Evolutionary conservation across 2,329 filamentous ascomycete genomes (phyloP).

Genomic region (Acrodontium crateriforme): DNA sequence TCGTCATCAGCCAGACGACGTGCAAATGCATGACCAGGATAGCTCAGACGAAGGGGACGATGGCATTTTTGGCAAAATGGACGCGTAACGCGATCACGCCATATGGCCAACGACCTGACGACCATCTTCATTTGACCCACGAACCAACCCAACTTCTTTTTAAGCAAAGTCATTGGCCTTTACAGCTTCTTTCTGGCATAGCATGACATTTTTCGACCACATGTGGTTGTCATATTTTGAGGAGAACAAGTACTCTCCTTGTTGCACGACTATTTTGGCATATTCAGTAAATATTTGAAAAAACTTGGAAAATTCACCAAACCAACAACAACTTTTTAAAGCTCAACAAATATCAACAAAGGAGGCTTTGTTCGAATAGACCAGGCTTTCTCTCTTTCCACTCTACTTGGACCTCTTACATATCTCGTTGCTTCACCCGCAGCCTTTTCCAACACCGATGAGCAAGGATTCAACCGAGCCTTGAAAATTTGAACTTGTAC

Average conservation of each 20-base stretch:
- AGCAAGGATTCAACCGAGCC: conserved; percentile 5
- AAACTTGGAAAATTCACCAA: background rate
- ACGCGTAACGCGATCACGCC: conserved; percentile 45
- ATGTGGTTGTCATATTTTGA: conserved; percentile 12
- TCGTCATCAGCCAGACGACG: conserved; percentile 21
- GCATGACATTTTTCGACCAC: conserved; percentile 2
- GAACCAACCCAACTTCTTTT: background rate
- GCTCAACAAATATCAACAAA: conserved; percentile 1
- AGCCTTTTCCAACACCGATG: conserved; percentile 8
- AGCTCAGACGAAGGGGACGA: conserved; percentile 61
- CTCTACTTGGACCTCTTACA: conserved; percentile 2
- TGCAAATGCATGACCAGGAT: conserved; percentile 32
- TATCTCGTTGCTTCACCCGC: conserved; percentile 4
- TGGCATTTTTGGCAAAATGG: conserved; percentile 91
- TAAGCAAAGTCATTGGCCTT: conserved; percentile 5
- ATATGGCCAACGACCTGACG: too few relatives aligned
- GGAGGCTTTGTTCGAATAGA: conserved; percentile 1
- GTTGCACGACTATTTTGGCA: background rate
- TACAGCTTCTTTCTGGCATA: conserved; percentile 8
- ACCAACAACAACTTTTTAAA: background rate
- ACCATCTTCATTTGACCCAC: background rate
- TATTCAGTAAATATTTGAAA: background rate
- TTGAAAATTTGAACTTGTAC: too few relatives aligned
- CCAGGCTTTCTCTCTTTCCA: too few relatives aligned
- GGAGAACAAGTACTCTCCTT: conserved; percentile 1